Evolutionary conservation across 108 stramenopile species (phyloP), one percentile per base, ranked within the genome.

Genomic region (Cyclotella cryptica): DNA sequence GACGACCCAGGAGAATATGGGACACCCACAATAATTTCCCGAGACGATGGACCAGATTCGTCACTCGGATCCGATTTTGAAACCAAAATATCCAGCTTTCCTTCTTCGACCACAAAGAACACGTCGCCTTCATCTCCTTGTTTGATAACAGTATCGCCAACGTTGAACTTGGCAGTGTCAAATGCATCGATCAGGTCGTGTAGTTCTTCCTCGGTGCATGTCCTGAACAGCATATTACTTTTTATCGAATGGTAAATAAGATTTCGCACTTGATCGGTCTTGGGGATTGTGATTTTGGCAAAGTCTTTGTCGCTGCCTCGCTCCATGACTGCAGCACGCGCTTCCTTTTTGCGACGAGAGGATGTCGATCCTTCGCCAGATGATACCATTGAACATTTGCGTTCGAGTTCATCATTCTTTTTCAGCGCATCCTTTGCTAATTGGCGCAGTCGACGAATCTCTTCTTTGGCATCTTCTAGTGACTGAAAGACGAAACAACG

Each of bases 61-160:
- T 54, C 60, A 45, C 69, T 66, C 45, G 69, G 74, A 29, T 65
- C 63, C 44, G 67, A 72, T 17, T 59, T 82, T 12, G 71, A 62
- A 24, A 86, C 78, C 64, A 80, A 66, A 49, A 86, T 71, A 59
- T 75, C 74, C 41, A 84, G 83, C n/a, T n/a, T 67, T 28, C 95
- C 95, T 44, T 84, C 67, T 55, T 86, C 83, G 39, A 96, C 77
- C 17, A 93, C 82, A 74, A 89, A 96, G 58, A 96, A 96, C 65
- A 88, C 84, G 66, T 96, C 92, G 10, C 92, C 95, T 21, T 86
- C 86, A 73, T 93, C 92, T 15, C 92, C 95, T 71, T 93, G 91
- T 65, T 88, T 84, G 49, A 93, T 90, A 47, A 96, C 84, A 28
- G 64, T 78, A 17, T 87, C 77, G 27, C 77, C 88, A 2, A 68